phyloP scores from a whole-genome alignment of 2,329 filamentous ascomycete genomes.

The Lecanosticta acicola region DNA sequence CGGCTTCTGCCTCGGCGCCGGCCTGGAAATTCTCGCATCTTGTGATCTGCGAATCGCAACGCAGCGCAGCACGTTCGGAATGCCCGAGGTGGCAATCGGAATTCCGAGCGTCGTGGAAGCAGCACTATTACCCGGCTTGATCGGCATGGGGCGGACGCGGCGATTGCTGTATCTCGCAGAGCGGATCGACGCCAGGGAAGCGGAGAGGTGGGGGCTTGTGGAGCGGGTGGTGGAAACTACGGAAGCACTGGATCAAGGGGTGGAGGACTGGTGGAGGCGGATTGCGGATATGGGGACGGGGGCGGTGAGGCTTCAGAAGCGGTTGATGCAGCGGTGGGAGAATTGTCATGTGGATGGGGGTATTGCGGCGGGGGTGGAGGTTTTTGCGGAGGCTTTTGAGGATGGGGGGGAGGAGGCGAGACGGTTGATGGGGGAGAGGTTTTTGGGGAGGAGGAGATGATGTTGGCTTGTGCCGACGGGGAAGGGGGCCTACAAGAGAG shows the following conservation, averaged over 20 bases:
- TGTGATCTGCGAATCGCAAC: constrained; percentile 37
- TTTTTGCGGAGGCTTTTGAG: constrained; percentile 22
- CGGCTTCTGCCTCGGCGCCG: constrained; percentile 36
- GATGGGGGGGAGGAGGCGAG: constrained; percentile 25
- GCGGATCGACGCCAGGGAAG: constrained; percentile 30
- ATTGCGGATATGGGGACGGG: constrained; percentile 30
- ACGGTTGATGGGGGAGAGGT: constrained; percentile 22
- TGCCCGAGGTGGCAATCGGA: constrained; percentile 38
- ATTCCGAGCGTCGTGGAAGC: constrained; percentile 39
- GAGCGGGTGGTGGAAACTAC: constrained; percentile 32
- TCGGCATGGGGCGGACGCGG: constrained; percentile 36
- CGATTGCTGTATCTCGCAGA: constrained; percentile 35
- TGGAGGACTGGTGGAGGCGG: constrained; percentile 30
- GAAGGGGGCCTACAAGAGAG: too few species aligned
- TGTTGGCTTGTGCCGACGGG: too few species aligned
- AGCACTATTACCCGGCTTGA: constrained; percentile 34
- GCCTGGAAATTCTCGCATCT: constrained; percentile 33
- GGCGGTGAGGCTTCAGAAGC: constrained; percentile 34
- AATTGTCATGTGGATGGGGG: constrained; percentile 19
- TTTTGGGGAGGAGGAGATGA: constrained; percentile 15
- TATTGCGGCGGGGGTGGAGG: constrained; percentile 23
- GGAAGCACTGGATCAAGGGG: constrained; percentile 27
- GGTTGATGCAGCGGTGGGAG: constrained; percentile 26
- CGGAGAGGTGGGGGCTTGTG: constrained; percentile 34
- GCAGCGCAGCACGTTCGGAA: constrained; percentile 31